Base-by-base conservation (phyloP, 1,139 yeast species). In the Geotrichum citri-aurantii region DNA sequence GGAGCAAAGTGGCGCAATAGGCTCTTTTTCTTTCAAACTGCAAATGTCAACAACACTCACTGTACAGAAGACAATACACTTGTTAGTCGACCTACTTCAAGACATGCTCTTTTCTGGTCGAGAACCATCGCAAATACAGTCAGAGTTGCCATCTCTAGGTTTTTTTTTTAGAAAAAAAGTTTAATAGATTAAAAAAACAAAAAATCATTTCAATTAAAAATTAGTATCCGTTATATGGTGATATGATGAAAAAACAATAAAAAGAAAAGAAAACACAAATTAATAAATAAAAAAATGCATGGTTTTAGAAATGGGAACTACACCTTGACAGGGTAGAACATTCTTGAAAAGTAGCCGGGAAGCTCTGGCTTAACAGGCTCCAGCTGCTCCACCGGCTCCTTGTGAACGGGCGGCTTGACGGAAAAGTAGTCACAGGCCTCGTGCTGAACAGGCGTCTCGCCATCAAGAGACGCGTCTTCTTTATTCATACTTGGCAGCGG, bases 271-370 rank as follows among this genome's bases (percentile, higher is more conserved):
- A 3, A 27, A 26, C 3, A n/a, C 21, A 7, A 4, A 5, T n/a
- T 27, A 26, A 26, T 26, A 48, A 48, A 48, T 48, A 26, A 11
- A 49, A 14, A 29, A 26, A 27, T 26, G 29, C 1, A 49, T n/a
- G 19, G 17, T 19, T 23, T 17, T 24, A 7, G 21, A 23, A 26
- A 21, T 4, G 27, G 21, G 12, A 31, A 14, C 11, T 14, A 50
- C 17, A 50, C 53, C 33, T 50, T 50, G 21, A 50, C 37, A 27
- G 44, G 29, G 47, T 50, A 50, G 31, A 50, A 24, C 47, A 50
- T 19, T 24, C 53, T 21, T 17, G 47, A 14, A 44, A 21, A 33
- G 47, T 33, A 50, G n/a, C 37, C 29, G 12, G 53, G 53, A 47
- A 50, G 23, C 24, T 33, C 47, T 19, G 44, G 44, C 10, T 37